Conservation (phyloP, 805 yeast genomes). For the Spathaspora boniae region DNA sequence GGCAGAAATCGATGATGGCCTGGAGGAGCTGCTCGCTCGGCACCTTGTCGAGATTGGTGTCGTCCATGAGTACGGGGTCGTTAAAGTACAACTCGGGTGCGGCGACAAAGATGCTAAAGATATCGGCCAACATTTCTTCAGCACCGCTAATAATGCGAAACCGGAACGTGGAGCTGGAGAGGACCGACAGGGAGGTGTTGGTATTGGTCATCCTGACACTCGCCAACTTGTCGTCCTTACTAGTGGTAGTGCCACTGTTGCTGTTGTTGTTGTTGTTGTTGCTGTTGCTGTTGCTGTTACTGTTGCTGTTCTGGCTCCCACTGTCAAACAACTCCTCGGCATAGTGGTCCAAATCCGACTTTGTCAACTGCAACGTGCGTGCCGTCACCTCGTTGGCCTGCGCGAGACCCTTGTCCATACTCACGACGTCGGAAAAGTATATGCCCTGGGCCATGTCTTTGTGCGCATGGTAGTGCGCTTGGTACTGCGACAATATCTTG, state of each 20-base stretch:
- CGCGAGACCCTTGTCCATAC: slow-evolving; percentile 3
- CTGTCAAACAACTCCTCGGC: slow-evolving; percentile 8
- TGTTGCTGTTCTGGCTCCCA: no score
- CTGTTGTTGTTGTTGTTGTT: slow-evolving; percentile 1
- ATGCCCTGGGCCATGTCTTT: slow-evolving; percentile 6
- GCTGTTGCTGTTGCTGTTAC: not conserved
- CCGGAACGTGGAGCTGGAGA: slow-evolving; percentile 4
- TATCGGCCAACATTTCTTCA: slow-evolving; percentile 30
- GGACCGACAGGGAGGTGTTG: slow-evolving; percentile 4
- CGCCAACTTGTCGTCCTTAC: not conserved
- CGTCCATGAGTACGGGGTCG: slow-evolving; percentile 21
- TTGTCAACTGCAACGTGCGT: slow-evolving; percentile 5
- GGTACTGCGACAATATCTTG: slow-evolving; percentile 20
- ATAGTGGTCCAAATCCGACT: slow-evolving; percentile 19
- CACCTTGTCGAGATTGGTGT: slow-evolving; percentile 11
- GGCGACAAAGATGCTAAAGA: slow-evolving; percentile 29
- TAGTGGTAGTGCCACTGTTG: not conserved
- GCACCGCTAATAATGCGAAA: slow-evolving; percentile 11
- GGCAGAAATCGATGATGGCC: slow-evolving; percentile 17
- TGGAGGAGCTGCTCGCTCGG: slow-evolving; percentile 13
- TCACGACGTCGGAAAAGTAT: slow-evolving; percentile 11
- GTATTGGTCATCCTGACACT: not conserved
- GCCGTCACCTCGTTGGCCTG: slow-evolving; percentile 5
- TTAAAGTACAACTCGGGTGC: slow-evolving; percentile 34
- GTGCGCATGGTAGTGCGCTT: slow-evolving; percentile 5